Base-by-base conservation (phyloP, 2,329 filamentous ascomycete genomes). In the Ceratocystis colombiana region DNA sequence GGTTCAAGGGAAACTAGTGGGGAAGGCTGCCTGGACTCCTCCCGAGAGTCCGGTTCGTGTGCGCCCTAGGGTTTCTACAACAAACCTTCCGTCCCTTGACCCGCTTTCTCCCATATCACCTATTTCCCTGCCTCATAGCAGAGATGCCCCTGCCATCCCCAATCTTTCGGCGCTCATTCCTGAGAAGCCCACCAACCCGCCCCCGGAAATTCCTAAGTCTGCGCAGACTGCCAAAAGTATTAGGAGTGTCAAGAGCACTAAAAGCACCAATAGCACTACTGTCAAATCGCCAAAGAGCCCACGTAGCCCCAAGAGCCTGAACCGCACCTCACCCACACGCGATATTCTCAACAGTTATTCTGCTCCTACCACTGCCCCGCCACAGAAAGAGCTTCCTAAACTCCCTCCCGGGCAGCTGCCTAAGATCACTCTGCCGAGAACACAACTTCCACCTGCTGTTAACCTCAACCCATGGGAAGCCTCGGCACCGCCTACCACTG, bases 401-500 rank as follows among this genome's bases (percentile, higher is more conserved):
- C 28, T 59, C 5, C 55, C 55, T 3, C 55, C 55, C 5, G 55
- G 55, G 1, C 55, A 59, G 55, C 55, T 59, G 20, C 55, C 55
- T 1, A 59, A 59, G 28, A 59, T 59, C 30, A 59, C 25, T 10
- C 25, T 59, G 12, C 55, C 55, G 12, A 59, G 55, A 59, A 59
- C 55, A 7, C 55, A 59, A n/a, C 55, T 59, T 59, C 55, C 55
- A 37, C 25, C 55, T n/a, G 28, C 55, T 37, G 55, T 59, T 8
- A 59, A 37, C 15, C 55, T 59, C 2, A 59, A 59, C 6, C 55
- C 55, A 2, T 59, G 55, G 55, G 55, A 57, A 6, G 55, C 64
- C 64, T 63, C 65, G 5, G 50, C 48, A 17, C 64, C 64, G 1
- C 64, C 64, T 46, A 41, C 50, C 25, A 45, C 50, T 33, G 64